phyloP scores from a whole-genome alignment of 345 rosid species.

The Salix exigua region DNA sequence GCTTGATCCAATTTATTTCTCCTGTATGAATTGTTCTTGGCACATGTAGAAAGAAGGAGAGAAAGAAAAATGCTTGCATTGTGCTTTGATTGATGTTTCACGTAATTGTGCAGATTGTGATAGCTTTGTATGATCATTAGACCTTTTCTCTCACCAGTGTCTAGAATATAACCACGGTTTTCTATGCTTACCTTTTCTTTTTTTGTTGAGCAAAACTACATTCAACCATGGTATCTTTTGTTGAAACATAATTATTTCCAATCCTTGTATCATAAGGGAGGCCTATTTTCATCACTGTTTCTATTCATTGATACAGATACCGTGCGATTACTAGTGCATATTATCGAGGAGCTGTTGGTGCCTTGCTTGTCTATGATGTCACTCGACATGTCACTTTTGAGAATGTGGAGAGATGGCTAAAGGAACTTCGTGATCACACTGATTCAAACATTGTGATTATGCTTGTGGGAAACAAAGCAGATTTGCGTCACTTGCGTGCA shows the following conservation, averaged over 20 bases:
- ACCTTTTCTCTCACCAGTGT: neutral
- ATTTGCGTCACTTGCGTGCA: conserved; percentile 24
- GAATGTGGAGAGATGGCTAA: conserved; percentile 31
- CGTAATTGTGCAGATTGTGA: no score
- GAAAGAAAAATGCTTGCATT: neutral
- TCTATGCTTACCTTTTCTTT: neutral
- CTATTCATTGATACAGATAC: conserved; percentile 10
- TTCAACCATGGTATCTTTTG: neutral
- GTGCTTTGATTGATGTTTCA: neutral
- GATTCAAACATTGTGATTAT: conserved; percentile 27
- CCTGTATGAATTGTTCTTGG: neutral
- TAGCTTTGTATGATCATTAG: neutral
- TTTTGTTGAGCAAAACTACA: no score
- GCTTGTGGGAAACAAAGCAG: conserved; percentile 32
- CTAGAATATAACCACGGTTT: neutral
- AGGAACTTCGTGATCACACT: conserved; percentile 29
- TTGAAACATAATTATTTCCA: neutral
- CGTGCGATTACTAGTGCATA: conserved; percentile 28
- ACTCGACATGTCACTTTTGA: conserved; percentile 29
- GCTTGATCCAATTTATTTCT: neutral
- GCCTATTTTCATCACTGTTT: neutral
- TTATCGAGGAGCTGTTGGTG: conserved; percentile 28
- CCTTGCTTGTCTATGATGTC: conserved; percentile 27
- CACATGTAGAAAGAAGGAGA: neutral
- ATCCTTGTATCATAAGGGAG: neutral